A percentile compares a stretch with the other conserved stretches of the same genome.
These are phyloP conservation scores for Holtermanniella nyarrowii DNA, from an alignment of 768 basidiomycete genomes.

Conservation along the genomic window DNA sequence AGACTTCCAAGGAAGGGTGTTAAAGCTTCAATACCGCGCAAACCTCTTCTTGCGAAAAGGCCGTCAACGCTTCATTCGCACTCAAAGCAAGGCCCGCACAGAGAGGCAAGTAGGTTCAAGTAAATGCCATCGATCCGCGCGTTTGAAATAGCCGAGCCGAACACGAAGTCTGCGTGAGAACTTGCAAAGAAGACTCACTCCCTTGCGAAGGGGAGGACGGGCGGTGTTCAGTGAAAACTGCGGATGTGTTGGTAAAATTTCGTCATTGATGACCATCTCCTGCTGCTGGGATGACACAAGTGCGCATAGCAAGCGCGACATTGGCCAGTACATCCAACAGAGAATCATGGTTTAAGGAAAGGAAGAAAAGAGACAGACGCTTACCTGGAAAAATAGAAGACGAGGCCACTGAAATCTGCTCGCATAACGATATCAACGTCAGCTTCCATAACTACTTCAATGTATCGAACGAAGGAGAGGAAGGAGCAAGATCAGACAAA, in stretches of 20 bases:
- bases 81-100: constrained; percentile 19
- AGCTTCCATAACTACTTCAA: constrained; percentile 4
- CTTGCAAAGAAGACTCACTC: constrained; percentile 25
- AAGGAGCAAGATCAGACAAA: constrained; percentile 35
- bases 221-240: constrained; percentile 42
- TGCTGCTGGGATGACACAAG: too few species aligned
- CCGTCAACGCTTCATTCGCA: constrained; percentile 6
- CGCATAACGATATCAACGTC: background rate
- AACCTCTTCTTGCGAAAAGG: constrained; percentile 16
- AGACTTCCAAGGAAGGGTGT: constrained; percentile 42
- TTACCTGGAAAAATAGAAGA: constrained; percentile 4
- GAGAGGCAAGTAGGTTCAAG: constrained; percentile 31
- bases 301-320: background rate
- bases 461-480: background rate
- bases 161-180: constrained; percentile 6
- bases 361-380: constrained; percentile 1
- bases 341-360: background rate
- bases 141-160: constrained; percentile 20
- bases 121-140: constrained; percentile 18
- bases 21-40: constrained; percentile 40
- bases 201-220: constrained; percentile 35
- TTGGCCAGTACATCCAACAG: background rate
- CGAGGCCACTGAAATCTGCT: background rate
- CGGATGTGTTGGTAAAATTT: constrained; percentile 42
- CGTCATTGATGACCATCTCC: too few species aligned